Conservation (phyloP, 2,329 filamentous ascomycete species). For the Cladosporium sphaerospermum region DNA sequence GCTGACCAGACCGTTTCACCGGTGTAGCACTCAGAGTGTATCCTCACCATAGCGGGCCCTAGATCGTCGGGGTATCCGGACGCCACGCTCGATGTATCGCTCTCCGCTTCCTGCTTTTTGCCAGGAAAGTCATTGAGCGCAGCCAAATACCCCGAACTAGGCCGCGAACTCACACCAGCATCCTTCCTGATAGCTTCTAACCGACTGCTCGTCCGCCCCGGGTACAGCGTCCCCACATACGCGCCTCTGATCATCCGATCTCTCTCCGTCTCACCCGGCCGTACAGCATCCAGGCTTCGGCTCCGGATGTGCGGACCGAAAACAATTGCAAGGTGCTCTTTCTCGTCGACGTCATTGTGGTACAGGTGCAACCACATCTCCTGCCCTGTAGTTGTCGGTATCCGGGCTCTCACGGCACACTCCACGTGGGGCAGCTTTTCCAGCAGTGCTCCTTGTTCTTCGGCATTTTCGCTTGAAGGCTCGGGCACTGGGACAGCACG, state of each 20-base stretch:
- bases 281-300: constrained; percentile 62
- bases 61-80: constrained; percentile 25
- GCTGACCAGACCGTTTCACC: constrained; percentile 98
- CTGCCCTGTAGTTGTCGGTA: constrained; percentile 82
- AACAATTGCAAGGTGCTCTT: constrained; percentile 95
- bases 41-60: constrained; percentile 71
- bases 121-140: constrained; percentile 16
- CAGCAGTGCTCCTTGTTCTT: constrained; percentile 56
- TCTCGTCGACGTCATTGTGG: constrained; percentile 84
- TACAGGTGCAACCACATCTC: constrained; percentile 98
- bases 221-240: constrained; percentile 81
- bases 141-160: constrained; percentile 16
- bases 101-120: constrained; percentile 22
- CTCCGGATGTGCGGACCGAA: constrained; percentile 80
- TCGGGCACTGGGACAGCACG: constrained; percentile 38
- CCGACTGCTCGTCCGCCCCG: constrained; percentile 72
- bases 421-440: constrained; percentile 75
- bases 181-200: constrained; percentile 47
- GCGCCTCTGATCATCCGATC: constrained; percentile 92
- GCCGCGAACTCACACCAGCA: constrained; percentile 25
- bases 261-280: constrained; percentile 74
- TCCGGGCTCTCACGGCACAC: constrained; percentile 89
- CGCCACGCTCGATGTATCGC: constrained; percentile 15
- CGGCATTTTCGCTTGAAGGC: constrained; percentile 2
- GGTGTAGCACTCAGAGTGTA: constrained; percentile 97